Evolutionary conservation across 345 rosid species (phyloP).

Genomic region (Viola odorata): DNA sequence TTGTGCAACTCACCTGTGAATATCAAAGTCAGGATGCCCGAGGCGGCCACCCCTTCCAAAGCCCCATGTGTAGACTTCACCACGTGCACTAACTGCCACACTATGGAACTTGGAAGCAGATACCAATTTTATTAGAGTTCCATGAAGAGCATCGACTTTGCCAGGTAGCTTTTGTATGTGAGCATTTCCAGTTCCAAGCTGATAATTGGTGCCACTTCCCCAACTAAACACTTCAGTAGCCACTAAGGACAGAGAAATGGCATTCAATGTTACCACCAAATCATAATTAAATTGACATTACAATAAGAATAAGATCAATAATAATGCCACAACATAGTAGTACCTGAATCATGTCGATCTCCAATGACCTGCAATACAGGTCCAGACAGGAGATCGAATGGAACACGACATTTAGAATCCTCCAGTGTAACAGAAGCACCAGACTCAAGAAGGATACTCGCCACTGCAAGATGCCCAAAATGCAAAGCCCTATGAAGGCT

Average conservation of each 20-base stretch:
- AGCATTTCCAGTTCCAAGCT: constrained; percentile 91
- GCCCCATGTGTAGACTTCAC: constrained; percentile 95
- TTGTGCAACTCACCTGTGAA: constrained; percentile 60
- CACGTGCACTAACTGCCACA: constrained; percentile 63
- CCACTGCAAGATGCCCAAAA: constrained; percentile 98
- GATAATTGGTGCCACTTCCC: constrained; percentile 98
- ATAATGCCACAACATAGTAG: constrained; percentile 13
- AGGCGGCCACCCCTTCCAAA: constrained; percentile 99
- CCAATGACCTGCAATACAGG: constrained; percentile 70
- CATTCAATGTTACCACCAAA: constrained; percentile 7
- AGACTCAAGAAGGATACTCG: constrained; percentile 68
- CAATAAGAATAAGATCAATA: constrained; percentile 10
- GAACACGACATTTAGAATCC: constrained; percentile 71
- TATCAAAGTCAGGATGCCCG: constrained; percentile 99
- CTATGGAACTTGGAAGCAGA: constrained; percentile 97
- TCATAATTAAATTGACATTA: constrained; percentile 6
- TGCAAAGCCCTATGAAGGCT: constrained; percentile 95
- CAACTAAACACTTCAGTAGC: constrained; percentile 92
- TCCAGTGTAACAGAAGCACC: constrained; percentile 68
- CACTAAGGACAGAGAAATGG: constrained; percentile 33
- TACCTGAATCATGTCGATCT: constrained; percentile 49
- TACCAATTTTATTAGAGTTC: constrained; percentile 54
- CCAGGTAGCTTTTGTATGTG: constrained; percentile 84
- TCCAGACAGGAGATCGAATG: constrained; percentile 86
- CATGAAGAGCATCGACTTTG: constrained; percentile 88